Evolutionary conservation across 2,329 filamentous ascomycete species (phyloP).

Genomic region (Fusarium sp.): DNA sequence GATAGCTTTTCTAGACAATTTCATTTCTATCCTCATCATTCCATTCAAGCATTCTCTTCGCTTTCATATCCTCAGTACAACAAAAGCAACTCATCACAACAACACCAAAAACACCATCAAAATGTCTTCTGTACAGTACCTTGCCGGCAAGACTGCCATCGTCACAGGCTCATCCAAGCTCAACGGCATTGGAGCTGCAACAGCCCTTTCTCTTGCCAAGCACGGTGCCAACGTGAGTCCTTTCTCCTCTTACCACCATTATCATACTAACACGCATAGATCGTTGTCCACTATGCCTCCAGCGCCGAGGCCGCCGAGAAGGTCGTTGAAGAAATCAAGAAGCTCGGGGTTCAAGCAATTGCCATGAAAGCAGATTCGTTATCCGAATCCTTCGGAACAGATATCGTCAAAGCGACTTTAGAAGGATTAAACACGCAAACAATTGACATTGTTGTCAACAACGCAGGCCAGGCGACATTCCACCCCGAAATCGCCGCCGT

Average conservation of each 20-base stretch:
- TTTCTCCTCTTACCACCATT: fast-evolving
- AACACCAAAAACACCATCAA: background rate
- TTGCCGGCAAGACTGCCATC: slow-evolving; percentile 43
- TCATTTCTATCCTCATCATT: background rate
- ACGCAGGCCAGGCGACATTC: slow-evolving; percentile 15
- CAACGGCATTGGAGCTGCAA: slow-evolving; percentile 10
- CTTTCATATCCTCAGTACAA: background rate
- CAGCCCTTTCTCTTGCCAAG: background rate
- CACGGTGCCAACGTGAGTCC: slow-evolving; percentile 5
- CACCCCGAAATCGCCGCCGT: slow-evolving; percentile 35
- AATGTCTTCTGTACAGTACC: slow-evolving; percentile 37
- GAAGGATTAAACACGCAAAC: background rate
- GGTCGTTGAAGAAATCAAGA: background rate
- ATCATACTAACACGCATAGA: fast-evolving
- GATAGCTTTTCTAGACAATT: background rate
- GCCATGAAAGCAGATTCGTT: slow-evolving; percentile 9
- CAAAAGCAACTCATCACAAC: background rate
- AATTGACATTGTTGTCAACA: slow-evolving; percentile 2
- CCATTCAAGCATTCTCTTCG: background rate
- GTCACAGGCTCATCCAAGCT: slow-evolving; percentile 37
- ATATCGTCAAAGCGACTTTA: background rate
- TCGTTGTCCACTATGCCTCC: slow-evolving; percentile 12
- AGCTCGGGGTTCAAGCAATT: slow-evolving; percentile 1
- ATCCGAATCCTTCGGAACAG: background rate
- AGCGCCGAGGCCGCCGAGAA: background rate